These are phyloP conservation scores for Scytalidium sp. DNA, from an alignment of 2,329 filamentous ascomycete genomes.

Conservation along the genomic window DNA sequence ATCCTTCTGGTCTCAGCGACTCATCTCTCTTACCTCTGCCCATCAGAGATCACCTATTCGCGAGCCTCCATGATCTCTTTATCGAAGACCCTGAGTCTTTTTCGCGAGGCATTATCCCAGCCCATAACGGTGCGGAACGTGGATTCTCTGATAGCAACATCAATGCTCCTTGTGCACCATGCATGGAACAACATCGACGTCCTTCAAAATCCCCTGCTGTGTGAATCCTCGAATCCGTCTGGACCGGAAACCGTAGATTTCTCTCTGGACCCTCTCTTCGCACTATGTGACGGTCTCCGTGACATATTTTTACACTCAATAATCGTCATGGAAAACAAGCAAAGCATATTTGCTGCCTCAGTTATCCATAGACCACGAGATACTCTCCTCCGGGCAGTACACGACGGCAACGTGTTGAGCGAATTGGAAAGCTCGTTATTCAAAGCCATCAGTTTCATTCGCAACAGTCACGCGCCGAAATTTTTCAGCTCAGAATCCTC, in stretches of 20 bases:
- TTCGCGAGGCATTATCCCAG: neutral
- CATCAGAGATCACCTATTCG: neutral
- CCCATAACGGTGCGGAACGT: neutral
- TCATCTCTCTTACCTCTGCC: slow-evolving; percentile 1
- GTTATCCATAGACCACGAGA: neutral
- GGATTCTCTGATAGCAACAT: neutral
- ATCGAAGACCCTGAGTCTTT: neutral
- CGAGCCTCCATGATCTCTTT: neutral
- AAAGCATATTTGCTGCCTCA: neutral
- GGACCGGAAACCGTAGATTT: neutral
- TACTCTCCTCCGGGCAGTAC: neutral
- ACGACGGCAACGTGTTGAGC: neutral
- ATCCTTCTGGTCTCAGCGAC: slow-evolving; percentile 3
- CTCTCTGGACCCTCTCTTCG: neutral
- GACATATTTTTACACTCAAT: neutral
- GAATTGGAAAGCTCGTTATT: neutral
- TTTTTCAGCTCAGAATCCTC: neutral
- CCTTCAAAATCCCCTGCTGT: neutral
- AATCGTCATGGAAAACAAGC: neutral
- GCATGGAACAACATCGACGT: neutral
- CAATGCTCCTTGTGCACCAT: neutral
- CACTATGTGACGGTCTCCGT: neutral
- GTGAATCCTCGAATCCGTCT: neutral
- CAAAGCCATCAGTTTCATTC: neutral
- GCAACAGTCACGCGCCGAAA: neutral